Evolutionary conservation across 2,329 filamentous ascomycete species (phyloP), one percentile per base, ranked within the genome.

Genomic region (Nakataea oryzae): DNA sequence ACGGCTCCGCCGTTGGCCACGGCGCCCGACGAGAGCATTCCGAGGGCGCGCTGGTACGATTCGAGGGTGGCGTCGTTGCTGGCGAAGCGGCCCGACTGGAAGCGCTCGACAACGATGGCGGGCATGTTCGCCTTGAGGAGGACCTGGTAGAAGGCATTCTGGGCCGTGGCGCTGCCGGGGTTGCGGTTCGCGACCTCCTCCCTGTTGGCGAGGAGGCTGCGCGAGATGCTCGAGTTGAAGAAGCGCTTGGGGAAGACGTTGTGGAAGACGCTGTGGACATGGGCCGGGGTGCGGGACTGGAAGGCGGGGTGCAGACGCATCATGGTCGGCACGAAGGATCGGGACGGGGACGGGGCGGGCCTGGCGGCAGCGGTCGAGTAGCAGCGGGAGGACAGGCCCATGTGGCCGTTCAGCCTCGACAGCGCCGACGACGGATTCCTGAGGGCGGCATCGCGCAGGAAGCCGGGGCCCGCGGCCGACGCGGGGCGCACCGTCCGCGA

Each of bases 111-210:
- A 62, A 99, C 80, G 65, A 99, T 96, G 60, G 92, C 88, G 24
- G 93, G 91, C 89, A 97, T 93, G 70, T 96, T 95, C 60, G 93
- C 92, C 71, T 90, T 89, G 62, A 97, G 81, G 17, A 99, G 84
- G 57, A 93, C 88, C 72, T 93, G 89, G 73, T 99, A 99, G 74
- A 99, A 97, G 21, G 90, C 88, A 73, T 93, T 95, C 74, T 99
- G 95, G 26, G 92, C 87, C 56, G 89, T 89, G 30, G 92, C 88
- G 74, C 91, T 97, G 64, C 81, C 84, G 1, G 95, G 91, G 69
- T 96, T 96, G 74, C 91, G 89, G 76, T 97, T 99, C 50, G 95
- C 96, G 28, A 90, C 89, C 73, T 93, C 89, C 76, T 99, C 95
- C 68, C 93, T 83, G 67, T 91, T 89, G 41, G 92, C 91, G 41